Base-by-base conservation (phyloP, 805 yeast species). In the Ogataea paraovalis region DNA sequence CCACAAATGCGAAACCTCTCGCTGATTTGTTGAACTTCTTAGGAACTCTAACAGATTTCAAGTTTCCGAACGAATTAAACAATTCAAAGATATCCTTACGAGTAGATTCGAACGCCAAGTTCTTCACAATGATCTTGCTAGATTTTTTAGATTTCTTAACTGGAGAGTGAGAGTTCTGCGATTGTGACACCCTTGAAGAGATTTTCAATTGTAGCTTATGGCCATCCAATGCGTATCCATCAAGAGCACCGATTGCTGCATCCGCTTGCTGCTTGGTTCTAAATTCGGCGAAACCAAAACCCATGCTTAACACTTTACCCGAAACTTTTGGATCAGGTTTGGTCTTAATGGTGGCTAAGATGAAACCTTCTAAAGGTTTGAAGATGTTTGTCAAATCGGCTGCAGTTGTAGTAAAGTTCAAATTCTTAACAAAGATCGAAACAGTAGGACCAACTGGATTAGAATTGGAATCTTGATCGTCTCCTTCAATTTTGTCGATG, bases 1-100 rank as follows among this genome's bases (percentile, higher is more conserved):
- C 99, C 41, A 95, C 96, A 66, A 94, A 94, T 0, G 98, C 99
- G 73, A 94, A 94, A 64, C 99, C 99, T 65, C 99, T 82, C 12
- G 97, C 96, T 33, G 89, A 78, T 63, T 85, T 87, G 75, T 94
- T 96, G 72, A 92, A 91, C 66, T 94, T 94, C 79, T 87, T 86
- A 28, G 99, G 99, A 42, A 94, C 92, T 62, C 99, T 82, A 39
- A 91, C 97, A 2, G 97, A 87, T 60, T 91, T 88, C 61, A 94
- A 74, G 68, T 87, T 91, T 49, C 99, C 99, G 70, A 92, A 94
- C 1, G 98, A 84, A 49, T 94, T 90, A 69, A 94, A 91, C 54
- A 94, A 73, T 64, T 90, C 95, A 60, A 87, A 82, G n/a, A 94
- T 82, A 62, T 94, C 98, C 60, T 87, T 86, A 69, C 96, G 82